Evolutionary conservation across 2,329 filamentous ascomycete species (phyloP).

Genomic region (Emergomyces africanus): DNA sequence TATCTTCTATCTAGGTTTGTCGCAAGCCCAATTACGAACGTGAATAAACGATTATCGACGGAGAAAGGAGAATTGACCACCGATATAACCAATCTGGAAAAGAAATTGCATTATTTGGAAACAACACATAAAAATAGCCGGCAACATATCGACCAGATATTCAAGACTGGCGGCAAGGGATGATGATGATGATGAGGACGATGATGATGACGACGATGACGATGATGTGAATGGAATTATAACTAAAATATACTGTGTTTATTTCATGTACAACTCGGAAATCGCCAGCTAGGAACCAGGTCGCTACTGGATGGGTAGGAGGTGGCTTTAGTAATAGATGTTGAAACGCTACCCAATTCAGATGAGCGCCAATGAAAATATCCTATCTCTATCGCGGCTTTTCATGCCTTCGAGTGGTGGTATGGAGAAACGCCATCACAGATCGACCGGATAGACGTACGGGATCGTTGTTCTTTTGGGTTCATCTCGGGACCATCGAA

Average conservation of each 20-base stretch:
- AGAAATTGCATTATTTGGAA: constrained; percentile 86
- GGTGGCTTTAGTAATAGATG: background rate
- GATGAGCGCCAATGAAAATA: background rate
- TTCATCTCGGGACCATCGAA: background rate
- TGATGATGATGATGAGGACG: constrained; percentile 2
- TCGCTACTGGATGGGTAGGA: background rate
- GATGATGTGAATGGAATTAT: background rate
- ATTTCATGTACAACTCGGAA: background rate
- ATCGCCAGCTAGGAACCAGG: background rate
- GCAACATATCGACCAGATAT: constrained; percentile 79
- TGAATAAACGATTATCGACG: constrained; percentile 61
- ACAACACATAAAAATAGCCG: constrained; percentile 91
- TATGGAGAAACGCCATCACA: background rate
- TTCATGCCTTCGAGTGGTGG: no score
- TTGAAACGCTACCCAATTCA: background rate
- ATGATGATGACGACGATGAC: background rate
- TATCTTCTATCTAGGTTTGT: constrained; percentile 91
- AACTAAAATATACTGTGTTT: background rate
- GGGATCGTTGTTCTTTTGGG: background rate
- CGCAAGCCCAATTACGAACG: constrained; percentile 55
- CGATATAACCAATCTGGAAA: constrained; percentile 69
- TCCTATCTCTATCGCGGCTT: background rate
- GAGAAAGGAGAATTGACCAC: constrained; percentile 64
- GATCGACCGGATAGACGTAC: background rate
- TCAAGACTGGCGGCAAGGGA: constrained; percentile 42